phyloP scores from a whole-genome alignment of 2,329 filamentous ascomycete species.

The Fusarium clavum region DNA sequence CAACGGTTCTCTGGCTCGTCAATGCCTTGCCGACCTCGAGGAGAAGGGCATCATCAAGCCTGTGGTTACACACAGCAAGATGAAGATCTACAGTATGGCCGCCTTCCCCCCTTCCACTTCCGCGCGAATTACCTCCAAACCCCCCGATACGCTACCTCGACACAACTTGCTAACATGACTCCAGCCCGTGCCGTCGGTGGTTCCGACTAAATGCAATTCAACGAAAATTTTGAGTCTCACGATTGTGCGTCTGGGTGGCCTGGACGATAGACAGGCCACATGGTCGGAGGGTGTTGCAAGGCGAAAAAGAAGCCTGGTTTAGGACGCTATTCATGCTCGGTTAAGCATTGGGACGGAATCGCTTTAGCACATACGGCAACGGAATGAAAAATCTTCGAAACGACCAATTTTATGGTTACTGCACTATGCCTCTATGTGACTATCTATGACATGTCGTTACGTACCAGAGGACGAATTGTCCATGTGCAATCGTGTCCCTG shows the following conservation, averaged over 20 bases:
- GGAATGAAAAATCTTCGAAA: constrained; percentile 54
- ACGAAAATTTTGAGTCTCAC: constrained; percentile 52
- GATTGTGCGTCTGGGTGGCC: constrained; percentile 55
- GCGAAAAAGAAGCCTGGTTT: constrained; percentile 51
- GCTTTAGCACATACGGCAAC: constrained; percentile 54
- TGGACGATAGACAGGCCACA: constrained; percentile 52
- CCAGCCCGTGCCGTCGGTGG: constrained; percentile 71
- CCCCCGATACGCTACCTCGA: background rate
- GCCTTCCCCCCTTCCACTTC: constrained; percentile 22
- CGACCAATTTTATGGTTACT: constrained; percentile 34
- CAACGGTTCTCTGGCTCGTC: constrained; percentile 95
- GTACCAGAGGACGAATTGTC: background rate
- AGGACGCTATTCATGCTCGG: constrained; percentile 57
- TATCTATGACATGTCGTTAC: background rate
- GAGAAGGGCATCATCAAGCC: constrained; percentile 99
- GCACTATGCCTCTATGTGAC: constrained; percentile 6
- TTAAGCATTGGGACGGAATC: constrained; percentile 55
- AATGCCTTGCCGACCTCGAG: constrained; percentile 92
- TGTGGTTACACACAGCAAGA: constrained; percentile 94
- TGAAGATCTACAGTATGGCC: constrained; percentile 92
- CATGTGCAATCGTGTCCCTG: background rate
- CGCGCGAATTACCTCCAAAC: background rate
- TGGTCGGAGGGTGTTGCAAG: constrained; percentile 51
- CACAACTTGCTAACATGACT: constrained; percentile 47
- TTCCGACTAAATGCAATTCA: constrained; percentile 54